Percentiles rank a stretch among this genome's conserved stretches.
Conservation (phyloP, 108 stramenopile species). For the Bacterosira constricta region DNA sequence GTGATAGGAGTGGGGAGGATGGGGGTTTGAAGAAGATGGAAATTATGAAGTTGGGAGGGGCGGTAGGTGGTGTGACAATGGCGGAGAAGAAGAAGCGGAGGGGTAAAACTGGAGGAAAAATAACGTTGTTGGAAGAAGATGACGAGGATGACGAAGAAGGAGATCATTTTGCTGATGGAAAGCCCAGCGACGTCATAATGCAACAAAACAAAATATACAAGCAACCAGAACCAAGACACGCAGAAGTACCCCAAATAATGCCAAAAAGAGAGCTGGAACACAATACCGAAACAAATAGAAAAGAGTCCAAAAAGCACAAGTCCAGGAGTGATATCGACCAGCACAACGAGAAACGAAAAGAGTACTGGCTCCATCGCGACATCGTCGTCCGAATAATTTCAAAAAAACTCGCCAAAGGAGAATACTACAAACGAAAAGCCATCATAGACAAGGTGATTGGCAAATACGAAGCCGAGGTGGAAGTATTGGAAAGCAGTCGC, state of each 20-base stretch:
- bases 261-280: too few species aligned
- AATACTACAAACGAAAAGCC: constrained; percentile 88
- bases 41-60: background rate
- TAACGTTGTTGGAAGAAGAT: constrained; percentile 49
- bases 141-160: constrained; percentile 46
- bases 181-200: too few species aligned
- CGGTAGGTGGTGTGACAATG: background rate
- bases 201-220: background rate
- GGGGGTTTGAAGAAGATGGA: constrained; percentile 45
- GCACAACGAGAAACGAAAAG: constrained; percentile 27
- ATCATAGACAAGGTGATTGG: constrained; percentile 72
- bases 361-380: constrained; percentile 77
- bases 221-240: background rate
- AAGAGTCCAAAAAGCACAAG: background rate
- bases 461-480: constrained; percentile 68
- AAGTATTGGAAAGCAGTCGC: constrained; percentile 57
- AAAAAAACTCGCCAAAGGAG: constrained; percentile 72
- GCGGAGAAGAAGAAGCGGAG: constrained; percentile 25
- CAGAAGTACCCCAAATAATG: background rate
- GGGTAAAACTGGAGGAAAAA: constrained; percentile 19
- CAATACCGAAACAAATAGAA: background rate
- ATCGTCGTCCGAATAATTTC: constrained; percentile 85
- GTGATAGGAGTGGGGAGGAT: constrained; percentile 35
- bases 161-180: background rate
- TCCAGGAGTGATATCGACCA: background rate